Evolutionary conservation across 2,329 filamentous ascomycete species (phyloP), one percentile per base, ranked within the genome.

Genomic region (Daldinia eschscholtzii): DNA sequence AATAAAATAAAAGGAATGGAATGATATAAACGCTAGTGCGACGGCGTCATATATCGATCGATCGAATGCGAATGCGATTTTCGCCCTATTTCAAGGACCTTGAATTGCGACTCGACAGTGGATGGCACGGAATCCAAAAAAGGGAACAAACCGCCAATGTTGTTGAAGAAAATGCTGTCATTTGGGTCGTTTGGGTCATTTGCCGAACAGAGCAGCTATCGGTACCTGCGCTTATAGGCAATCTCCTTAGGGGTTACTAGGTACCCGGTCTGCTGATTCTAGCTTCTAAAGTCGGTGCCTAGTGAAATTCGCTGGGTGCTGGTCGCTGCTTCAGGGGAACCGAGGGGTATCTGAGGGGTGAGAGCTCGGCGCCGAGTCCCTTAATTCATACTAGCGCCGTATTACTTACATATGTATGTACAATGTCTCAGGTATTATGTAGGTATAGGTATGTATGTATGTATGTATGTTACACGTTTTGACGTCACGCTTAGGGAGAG

Each of bases 181-280:
- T 66, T 62, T 30, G 30, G 48, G 44, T 23, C 20, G 20, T 23
- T 23, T 23, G 20, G 20, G 12, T 37, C 10, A 37, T 37, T 37
- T 37, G 35, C 35, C 4, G 33, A 37, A 55, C 52, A 52, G 44
- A 30, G 50, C 39, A 60, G 42, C 50, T 60, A 20, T 52, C 42
- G 48, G 61, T 57, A 67, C 58, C 50, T 26, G 41, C 28, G 64
- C 39, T 41, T 41, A 37, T 28, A 42, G 28, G 50, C 60, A 20
- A 63, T 59, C 59, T 61, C 58, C 9, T 60, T 60, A 66, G 53
- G 33, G 63, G 50, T 46, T 35, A 33, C 20, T 48, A 63, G 57
- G 50, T 63, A 60, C 59, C 55, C 44, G 33, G 18, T 6, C 9
- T 23, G 20, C 33, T 39, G 26, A 23, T 13, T 48, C 23, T 48